phyloP scores from a whole-genome alignment of 768 basidiomycete genomes.

The Lactifluus rugatus region DNA sequence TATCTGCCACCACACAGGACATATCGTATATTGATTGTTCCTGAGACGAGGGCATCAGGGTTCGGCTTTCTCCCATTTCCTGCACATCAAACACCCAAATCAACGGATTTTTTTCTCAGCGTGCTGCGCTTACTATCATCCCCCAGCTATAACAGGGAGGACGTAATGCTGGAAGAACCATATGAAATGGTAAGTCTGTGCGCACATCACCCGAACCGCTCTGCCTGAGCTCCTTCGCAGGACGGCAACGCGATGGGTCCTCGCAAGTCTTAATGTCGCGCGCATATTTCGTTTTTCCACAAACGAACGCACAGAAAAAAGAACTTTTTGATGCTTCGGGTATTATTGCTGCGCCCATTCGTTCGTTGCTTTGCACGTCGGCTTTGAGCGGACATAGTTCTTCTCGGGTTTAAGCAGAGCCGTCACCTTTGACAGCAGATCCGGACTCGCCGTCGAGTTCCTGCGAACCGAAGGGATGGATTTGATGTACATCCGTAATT shows the following conservation, averaged over 20 bases:
- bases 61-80: slow-evolving; percentile 22
- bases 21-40: slow-evolving; percentile 35
- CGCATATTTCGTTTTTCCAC: neutral
- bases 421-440: slow-evolving; percentile 6
- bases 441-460: slow-evolving; percentile 14
- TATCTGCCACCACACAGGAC: slow-evolving; percentile 38
- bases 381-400: slow-evolving; percentile 8
- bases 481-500: neutral
- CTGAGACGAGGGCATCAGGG: slow-evolving; percentile 34
- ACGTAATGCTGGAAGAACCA: slow-evolving; percentile 20
- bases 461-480: slow-evolving; percentile 3
- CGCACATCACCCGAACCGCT: neutral
- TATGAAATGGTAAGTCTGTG: slow-evolving; percentile 25
- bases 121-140: slow-evolving; percentile 33
- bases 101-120: slow-evolving; percentile 23
- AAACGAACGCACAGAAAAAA: neutral
- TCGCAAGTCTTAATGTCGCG: neutral
- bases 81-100: slow-evolving; percentile 6
- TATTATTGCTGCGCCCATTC: neutral
- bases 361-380: slow-evolving; percentile 1
- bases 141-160: slow-evolving; percentile 24
- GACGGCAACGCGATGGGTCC: slow-evolving; percentile 8
- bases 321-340: neutral
- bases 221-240: neutral
- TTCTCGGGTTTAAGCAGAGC: slow-evolving; percentile 1